Evolutionary conservation across 805 yeast species (phyloP).

Genomic region (Suhomyces vadensis): DNA sequence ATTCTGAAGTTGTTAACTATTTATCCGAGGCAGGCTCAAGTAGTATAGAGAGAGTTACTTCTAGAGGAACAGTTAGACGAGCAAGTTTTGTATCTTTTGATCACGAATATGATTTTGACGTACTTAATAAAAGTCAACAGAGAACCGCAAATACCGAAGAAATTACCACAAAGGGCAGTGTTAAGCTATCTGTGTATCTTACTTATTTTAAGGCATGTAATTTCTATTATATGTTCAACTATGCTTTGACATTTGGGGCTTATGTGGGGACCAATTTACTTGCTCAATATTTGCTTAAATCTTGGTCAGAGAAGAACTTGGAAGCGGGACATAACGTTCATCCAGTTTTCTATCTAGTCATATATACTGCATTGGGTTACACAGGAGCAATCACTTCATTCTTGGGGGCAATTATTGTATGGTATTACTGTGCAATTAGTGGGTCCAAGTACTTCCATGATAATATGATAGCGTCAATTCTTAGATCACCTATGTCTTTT

Average conservation of each 20-base stretch:
- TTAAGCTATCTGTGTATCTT: conserved; percentile 28
- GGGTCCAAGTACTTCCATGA: conserved; percentile 38
- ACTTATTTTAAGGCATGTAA: conserved; percentile 37
- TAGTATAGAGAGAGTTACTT: conserved; percentile 16
- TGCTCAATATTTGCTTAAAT: conserved; percentile 32
- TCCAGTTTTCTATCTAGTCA: conserved; percentile 24
- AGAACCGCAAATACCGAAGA: conserved; percentile 23
- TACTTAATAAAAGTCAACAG: too few relatives aligned
- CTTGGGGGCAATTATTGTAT: conserved; percentile 29
- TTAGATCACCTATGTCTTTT: conserved; percentile 43
- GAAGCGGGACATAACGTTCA: conserved; percentile 24
- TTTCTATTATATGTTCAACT: conserved; percentile 24
- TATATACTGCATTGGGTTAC: conserved; percentile 31
- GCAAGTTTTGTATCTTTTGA: conserved; percentile 37
- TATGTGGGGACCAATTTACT: conserved; percentile 21
- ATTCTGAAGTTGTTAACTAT: conserved; percentile 2
- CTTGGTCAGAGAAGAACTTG: conserved; percentile 38
- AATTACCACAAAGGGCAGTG: conserved; percentile 23
- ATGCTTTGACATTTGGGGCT: conserved; percentile 22
- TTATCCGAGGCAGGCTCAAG: conserved; percentile 16
- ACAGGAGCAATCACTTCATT: conserved; percentile 28
- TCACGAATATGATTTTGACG: conserved; percentile 33
- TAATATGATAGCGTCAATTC: conserved; percentile 33
- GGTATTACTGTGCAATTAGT: conserved; percentile 31
- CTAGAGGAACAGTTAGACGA: conserved; percentile 19